Evolutionary conservation across 768 basidiomycete genomes (phyloP).

Genomic region (Ramaria sp.): DNA sequence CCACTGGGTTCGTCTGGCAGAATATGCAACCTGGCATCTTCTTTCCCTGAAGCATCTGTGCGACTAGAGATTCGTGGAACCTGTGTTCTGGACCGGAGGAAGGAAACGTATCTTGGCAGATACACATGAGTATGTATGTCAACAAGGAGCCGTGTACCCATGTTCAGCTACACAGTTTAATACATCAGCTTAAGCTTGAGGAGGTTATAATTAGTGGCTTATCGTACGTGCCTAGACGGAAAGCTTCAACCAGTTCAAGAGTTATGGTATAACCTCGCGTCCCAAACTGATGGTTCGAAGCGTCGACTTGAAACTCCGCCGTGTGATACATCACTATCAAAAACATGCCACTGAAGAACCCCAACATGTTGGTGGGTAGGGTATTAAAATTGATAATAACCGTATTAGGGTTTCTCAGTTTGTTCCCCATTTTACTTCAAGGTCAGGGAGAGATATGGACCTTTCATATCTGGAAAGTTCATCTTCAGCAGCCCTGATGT

Average conservation of each 20-base stretch:
- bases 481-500: not conserved
- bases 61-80: constrained; percentile 59
- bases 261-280: too few relatives aligned
- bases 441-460: not conserved
- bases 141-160: constrained; percentile 35
- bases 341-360: too few relatives aligned
- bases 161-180: not conserved
- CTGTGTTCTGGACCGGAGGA: constrained; percentile 51
- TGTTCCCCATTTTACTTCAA: not conserved
- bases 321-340: too few relatives aligned
- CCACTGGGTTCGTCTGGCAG: constrained; percentile 70
- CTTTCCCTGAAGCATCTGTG: constrained; percentile 30
- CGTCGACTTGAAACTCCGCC: too few relatives aligned
- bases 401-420: too few relatives aligned
- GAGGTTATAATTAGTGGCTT: too few relatives aligned
- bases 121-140: constrained; percentile 87
- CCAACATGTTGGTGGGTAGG: too few relatives aligned
- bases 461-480: not conserved
- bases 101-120: constrained; percentile 63
- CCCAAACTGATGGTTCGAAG: too few relatives aligned
- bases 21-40: constrained; percentile 65
- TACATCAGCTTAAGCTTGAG: too few relatives aligned
- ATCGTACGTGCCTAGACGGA: too few relatives aligned
- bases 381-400: too few relatives aligned
- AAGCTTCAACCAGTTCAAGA: too few relatives aligned